phyloP scores from a whole-genome alignment of 805 yeast species.

The Zygotorulaspora sp. region DNA sequence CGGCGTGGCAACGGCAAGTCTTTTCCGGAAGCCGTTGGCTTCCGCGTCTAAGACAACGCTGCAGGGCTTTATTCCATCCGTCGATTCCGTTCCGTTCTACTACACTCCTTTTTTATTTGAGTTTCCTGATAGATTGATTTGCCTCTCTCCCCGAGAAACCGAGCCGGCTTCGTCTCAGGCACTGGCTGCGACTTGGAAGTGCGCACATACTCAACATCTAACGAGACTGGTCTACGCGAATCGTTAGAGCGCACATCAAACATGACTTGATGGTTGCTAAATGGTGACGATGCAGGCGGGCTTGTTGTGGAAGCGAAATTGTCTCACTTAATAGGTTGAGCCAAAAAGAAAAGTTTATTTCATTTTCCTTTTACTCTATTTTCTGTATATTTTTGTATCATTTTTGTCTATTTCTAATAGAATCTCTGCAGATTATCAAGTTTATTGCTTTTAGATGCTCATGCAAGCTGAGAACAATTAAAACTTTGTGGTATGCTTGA shows the following conservation, averaged over 20 bases:
- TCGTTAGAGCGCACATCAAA: not conserved
- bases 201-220: not conserved
- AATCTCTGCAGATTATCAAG: not conserved
- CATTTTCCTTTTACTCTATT: too few species aligned
- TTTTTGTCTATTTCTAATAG: too few species aligned
- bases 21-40: not conserved
- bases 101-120: not conserved
- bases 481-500: not conserved
- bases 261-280: conserved; percentile 1
- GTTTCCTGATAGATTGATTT: not conserved
- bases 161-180: conserved; percentile 2
- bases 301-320: not conserved
- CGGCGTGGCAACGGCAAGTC: not conserved
- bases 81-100: not conserved
- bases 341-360: not conserved
- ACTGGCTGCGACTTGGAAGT: conserved; percentile 1
- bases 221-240: not conserved
- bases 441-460: not conserved
- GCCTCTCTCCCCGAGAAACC: not conserved
- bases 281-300: conserved; percentile 1
- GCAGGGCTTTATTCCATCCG: too few species aligned
- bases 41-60: too few species aligned
- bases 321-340: not conserved
- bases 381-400: too few species aligned
- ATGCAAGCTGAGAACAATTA: not conserved